Base-by-base conservation (phyloP, 441 rosid genomes). In the Erodium trifolium region DNA sequence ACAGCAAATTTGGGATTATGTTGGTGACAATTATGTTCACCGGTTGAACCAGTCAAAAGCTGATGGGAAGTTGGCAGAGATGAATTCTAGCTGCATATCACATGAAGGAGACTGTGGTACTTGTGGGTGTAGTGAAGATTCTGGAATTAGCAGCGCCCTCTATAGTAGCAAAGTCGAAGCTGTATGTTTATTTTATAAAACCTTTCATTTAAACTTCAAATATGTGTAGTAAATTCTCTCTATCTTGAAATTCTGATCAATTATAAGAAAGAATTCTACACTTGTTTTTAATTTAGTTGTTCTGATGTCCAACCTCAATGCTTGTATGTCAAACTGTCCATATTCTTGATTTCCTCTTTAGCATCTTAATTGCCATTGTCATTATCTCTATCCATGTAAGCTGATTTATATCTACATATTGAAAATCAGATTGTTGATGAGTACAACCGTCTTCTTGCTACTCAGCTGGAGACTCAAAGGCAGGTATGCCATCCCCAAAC, bases 1-100 rank as follows among this genome's bases (percentile, higher is more conserved):
- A 39, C 96, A 91, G 55, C 97, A 91, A 80, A 91, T 93, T 31
- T 93, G 97, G 97, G 97, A 94, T 80, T 94, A 94, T 75, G 96
- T 88, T 73, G 97, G 99, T 70, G 99, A 93, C 80, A 84, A 72
- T 75, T 94, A 91, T 60, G 97, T 90, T 74, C 97, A 94, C 73
- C 81, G 99, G 23, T 82, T 94, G 66, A 91, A 87, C 87, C 99
- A 91, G 67, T 91, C 93, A 59, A 91, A 85, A 86, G 76, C 79
- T 75, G 93, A 91, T 76, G 96, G 84, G 23, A 89, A 91, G 72
- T 78, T 83, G 18, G 73, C 73, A 12, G 96, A 87, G 77, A 84
- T 84, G 80, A 83, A 79, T 73, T 70, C 71, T 35, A 84, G 62
- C 60, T 90, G 96, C 67, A 68, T 63, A 70, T 82, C 90, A 69